phyloP scores from a whole-genome alignment of 106 monocot genomes.

The Dendrobium huoshanense region DNA sequence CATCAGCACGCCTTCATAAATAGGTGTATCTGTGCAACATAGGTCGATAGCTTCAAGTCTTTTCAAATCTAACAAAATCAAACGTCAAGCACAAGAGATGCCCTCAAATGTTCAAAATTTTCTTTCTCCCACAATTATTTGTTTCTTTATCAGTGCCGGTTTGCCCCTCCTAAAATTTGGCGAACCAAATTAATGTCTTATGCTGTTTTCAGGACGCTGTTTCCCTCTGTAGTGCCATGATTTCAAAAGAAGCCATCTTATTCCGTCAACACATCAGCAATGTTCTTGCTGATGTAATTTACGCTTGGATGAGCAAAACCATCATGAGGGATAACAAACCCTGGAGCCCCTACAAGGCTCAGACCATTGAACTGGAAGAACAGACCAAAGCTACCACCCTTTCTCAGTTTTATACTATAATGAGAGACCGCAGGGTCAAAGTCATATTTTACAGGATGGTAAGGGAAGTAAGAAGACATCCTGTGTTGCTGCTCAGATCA shows the following conservation, averaged over 20 bases:
- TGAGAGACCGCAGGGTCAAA: constrained; percentile 53
- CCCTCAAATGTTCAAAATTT: too few relatives aligned
- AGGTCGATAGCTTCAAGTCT: too few relatives aligned
- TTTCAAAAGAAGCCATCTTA: constrained; percentile 51
- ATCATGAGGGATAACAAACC: not conserved
- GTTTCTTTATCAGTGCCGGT: too few relatives aligned
- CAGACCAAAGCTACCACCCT: not conserved
- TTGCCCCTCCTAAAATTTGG: too few relatives aligned
- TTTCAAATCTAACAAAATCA: too few relatives aligned
- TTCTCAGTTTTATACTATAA: constrained; percentile 9
- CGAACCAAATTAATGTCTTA: too few relatives aligned
- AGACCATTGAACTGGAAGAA: not conserved
- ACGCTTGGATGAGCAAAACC: constrained; percentile 25
- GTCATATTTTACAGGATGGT: constrained; percentile 54
- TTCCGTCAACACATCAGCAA: constrained; percentile 33
- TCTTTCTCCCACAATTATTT: too few relatives aligned
- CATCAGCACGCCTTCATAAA: too few relatives aligned
- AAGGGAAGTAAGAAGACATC: constrained; percentile 31
- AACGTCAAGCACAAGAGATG: too few relatives aligned
- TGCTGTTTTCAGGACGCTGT: constrained; percentile 41
- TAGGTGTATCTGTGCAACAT: too few relatives aligned
- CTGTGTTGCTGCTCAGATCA: constrained; percentile 45
- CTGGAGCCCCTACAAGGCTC: not conserved
- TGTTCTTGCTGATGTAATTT: constrained; percentile 54
- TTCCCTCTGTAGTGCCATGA: constrained; percentile 35